Base-by-base conservation (phyloP, 257 asterid species). In the Penstemon davidsonii region DNA sequence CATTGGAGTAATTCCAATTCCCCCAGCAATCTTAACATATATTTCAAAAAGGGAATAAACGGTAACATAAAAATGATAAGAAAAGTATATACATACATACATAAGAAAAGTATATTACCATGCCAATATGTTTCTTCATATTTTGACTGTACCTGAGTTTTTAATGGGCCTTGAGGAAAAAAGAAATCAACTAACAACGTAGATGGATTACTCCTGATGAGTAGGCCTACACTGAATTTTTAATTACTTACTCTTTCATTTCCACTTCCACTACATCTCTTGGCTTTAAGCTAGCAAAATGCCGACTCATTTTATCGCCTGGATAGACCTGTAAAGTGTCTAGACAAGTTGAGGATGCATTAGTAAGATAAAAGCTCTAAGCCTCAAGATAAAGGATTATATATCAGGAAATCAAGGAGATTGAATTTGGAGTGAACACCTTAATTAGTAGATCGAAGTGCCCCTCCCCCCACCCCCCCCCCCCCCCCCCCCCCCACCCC, bases 251-350 rank as follows among this genome's bases (percentile, higher is more conserved):
- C 98, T 97, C 98, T 85, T 93, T 93, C 76, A 93, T n/a, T n/a
- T n/a, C n/a, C n/a, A n/a, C 92, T 82, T 90, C 96, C 39, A 93
- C 78, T 40, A 84, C 90, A 82, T 93, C 98, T 44, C 98, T 97
- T n/a, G 98, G 95, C 47, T 85, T 87, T 60, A 93, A 80, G 82
- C 83, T 84, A 64, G 97, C 96, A 80, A 90, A 90, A 76, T 90
- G 98, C 81, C 88, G 98, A 74, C 96, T 93, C 98, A 93, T 93
- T 84, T 88, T 88, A 71, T 97, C 98, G 76, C 90, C 97, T 58
- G 98, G 98, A 73, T 93, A 93, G 59, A 93, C 85, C 98, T 92
- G 84, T 46, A 74, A 54, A 72, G 70, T 5, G 58, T 51, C 33
- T 73, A 66, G n/a, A 59, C 57, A 64, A 62, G 65, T 66, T 33